These are phyloP conservation scores for Lentinula detonsa DNA, from an alignment of 768 basidiomycete species.

Conservation along the genomic window DNA sequence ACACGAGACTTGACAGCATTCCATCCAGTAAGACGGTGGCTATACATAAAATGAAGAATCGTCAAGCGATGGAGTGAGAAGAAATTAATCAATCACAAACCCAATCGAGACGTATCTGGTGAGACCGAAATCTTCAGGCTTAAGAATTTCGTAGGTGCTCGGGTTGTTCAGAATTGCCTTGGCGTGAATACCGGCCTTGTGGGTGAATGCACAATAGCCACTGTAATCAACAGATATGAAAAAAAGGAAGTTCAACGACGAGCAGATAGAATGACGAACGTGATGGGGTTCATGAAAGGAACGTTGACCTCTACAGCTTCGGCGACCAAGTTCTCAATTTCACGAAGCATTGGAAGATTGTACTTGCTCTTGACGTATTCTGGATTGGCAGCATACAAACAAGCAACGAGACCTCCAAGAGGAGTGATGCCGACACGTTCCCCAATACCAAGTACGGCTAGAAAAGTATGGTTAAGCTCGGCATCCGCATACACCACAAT, in stretches of 20 bases:
- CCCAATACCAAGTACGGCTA: slow-evolving; percentile 94
- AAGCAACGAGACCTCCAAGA: slow-evolving; percentile 93
- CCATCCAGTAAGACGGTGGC: slow-evolving; percentile 96
- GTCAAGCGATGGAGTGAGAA: neutral
- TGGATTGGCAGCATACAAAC: slow-evolving; percentile 94
- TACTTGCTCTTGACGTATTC: slow-evolving; percentile 99
- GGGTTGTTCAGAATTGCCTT: slow-evolving; percentile 99
- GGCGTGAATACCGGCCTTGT: slow-evolving; percentile 99
- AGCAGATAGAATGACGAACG: slow-evolving; percentile 38
- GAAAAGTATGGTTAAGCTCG: slow-evolving; percentile 3
- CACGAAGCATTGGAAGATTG: slow-evolving; percentile 94
- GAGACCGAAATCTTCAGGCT: slow-evolving; percentile 98
- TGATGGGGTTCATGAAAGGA: slow-evolving; percentile 95
- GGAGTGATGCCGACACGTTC: slow-evolving; percentile 99
- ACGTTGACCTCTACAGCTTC: slow-evolving; percentile 98
- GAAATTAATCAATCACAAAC: slow-evolving; percentile 28
- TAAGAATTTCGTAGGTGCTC: slow-evolving; percentile 97
- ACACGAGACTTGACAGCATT: slow-evolving; percentile 99
- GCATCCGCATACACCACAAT: neutral
- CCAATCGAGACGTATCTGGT: slow-evolving; percentile 98
- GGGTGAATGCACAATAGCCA: slow-evolving; percentile 99
- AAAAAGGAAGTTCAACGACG: neutral
- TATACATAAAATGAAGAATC: slow-evolving; percentile 18
- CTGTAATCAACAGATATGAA: slow-evolving; percentile 31
- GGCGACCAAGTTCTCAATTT: slow-evolving; percentile 97